Percentiles rank a stretch among this genome's conserved stretches.
phyloP scores from a whole-genome alignment of 75 land plant genomes.

The Cunninghamia lanceolata region DNA sequence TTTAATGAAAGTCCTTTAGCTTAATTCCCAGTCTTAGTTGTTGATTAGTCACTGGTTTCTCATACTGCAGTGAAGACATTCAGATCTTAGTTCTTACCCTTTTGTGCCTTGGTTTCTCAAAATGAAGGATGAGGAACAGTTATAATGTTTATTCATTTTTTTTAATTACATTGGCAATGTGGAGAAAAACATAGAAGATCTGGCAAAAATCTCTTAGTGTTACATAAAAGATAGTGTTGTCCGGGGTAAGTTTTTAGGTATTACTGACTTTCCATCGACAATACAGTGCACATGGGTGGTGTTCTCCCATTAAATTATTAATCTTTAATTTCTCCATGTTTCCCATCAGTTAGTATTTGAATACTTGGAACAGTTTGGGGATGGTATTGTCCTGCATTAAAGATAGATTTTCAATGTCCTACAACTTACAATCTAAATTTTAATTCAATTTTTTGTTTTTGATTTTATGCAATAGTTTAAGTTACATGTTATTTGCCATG shows the following conservation, averaged over 20 bases:
- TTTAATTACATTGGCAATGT: not conserved
- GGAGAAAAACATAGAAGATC: not conserved
- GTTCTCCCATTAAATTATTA: not conserved
- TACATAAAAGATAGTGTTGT: not conserved
- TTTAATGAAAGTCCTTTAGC: too few species aligned
- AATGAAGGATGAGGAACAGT: not conserved
- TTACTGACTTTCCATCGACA: not conserved
- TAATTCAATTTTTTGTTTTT: not conserved
- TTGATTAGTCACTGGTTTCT: not conserved
- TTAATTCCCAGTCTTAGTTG: too few species aligned
- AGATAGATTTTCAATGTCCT: not conserved
- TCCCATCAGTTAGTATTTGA: not conserved
- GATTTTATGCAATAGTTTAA: not conserved
- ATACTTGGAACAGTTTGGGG: not conserved
- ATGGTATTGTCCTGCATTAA: not conserved
- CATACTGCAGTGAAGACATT: not conserved
- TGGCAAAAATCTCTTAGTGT: not conserved
- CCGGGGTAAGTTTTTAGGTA: not conserved
- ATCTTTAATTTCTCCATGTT: not conserved
- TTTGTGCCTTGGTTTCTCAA: not conserved
- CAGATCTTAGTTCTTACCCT: not conserved
- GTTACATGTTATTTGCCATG: not conserved
- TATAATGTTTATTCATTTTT: not conserved
- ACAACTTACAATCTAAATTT: not conserved
- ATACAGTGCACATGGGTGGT: not conserved